Conservation (phyloP, 306 rosid species). For the Notholithocarpus densiflorus region DNA sequence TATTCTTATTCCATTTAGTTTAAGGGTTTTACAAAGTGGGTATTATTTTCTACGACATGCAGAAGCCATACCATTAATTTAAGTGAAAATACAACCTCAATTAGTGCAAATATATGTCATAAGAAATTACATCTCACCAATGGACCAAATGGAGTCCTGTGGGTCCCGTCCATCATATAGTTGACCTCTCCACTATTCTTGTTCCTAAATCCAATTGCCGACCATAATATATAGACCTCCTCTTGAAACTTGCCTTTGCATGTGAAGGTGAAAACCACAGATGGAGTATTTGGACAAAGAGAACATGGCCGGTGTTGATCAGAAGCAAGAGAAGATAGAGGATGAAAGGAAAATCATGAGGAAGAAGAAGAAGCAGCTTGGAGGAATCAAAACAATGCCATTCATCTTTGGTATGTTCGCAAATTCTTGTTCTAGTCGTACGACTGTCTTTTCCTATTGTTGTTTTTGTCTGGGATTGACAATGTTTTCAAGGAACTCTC, state of each 20-base stretch:
- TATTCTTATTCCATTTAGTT: too few relatives aligned
- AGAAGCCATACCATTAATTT: too few relatives aligned
- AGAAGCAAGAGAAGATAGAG: background rate
- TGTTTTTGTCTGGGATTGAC: background rate
- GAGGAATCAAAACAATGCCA: conserved; percentile 61
- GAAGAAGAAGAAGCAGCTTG: conserved; percentile 18
- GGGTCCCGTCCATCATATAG: background rate
- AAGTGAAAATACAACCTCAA: too few relatives aligned
- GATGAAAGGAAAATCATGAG: background rate
- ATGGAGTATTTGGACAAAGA: conserved; percentile 28
- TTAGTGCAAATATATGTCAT: too few relatives aligned
- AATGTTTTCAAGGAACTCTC: too few relatives aligned
- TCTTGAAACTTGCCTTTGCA: too few relatives aligned
- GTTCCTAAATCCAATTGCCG: background rate
- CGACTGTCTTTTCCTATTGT: background rate
- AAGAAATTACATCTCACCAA: background rate
- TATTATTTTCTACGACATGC: too few relatives aligned
- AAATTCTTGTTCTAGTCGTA: background rate
- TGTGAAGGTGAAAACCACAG: background rate
- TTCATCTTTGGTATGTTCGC: conserved; percentile 47
- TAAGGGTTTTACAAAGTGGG: too few relatives aligned
- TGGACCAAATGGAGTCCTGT: background rate
- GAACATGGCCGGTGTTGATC: conserved; percentile 1
- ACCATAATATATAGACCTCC: background rate
- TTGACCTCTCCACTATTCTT: too few relatives aligned